Evolutionary conservation across 2,329 filamentous ascomycete genomes (phyloP).

Genomic region (Trichoderma sp.): DNA sequence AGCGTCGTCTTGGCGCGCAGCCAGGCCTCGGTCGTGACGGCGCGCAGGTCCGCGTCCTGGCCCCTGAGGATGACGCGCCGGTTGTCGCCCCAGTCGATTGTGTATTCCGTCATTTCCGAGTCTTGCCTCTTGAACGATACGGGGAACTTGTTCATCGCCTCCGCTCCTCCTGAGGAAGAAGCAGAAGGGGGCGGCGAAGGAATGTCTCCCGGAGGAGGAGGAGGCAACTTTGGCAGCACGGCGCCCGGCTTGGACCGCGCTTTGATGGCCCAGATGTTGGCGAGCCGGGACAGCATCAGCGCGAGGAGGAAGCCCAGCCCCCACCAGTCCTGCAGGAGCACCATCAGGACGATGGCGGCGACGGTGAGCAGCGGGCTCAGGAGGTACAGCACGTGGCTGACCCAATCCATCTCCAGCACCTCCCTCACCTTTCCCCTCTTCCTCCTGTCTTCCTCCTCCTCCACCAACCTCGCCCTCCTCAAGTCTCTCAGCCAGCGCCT

Average conservation of each 20-base stretch:
- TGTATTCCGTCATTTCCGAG: slow-evolving; percentile 46
- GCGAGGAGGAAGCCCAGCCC: slow-evolving; percentile 50
- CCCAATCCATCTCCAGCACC: slow-evolving; percentile 45
- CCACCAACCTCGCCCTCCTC: slow-evolving; percentile 16
- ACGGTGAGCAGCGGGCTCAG: slow-evolving; percentile 52
- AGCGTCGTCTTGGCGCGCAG: slow-evolving; percentile 53
- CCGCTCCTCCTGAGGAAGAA: not conserved
- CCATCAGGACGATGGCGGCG: slow-evolving; percentile 47
- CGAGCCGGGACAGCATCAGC: slow-evolving; percentile 56
- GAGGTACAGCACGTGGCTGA: slow-evolving; percentile 54
- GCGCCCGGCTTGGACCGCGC: slow-evolving; percentile 42
- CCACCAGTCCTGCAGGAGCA: slow-evolving; percentile 56
- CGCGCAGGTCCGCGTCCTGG: slow-evolving; percentile 57
- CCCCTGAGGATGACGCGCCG: slow-evolving; percentile 58
- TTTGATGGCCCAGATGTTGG: slow-evolving; percentile 61
- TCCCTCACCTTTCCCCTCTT: not conserved
- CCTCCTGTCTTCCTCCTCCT: slow-evolving; percentile 5
- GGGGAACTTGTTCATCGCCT: not conserved
- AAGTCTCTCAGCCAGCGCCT: slow-evolving; percentile 4
- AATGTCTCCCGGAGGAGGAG: not conserved
- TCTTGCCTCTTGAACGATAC: slow-evolving; percentile 3
- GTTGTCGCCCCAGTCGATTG: slow-evolving; percentile 56
- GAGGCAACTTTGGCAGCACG: slow-evolving; percentile 3
- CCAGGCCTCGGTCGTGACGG: slow-evolving; percentile 61
- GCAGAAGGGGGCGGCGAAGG: not conserved